These are phyloP conservation scores for Guillardia theta DNA, from an alignment of 78 protist genomes.

Conservation along the genomic window DNA sequence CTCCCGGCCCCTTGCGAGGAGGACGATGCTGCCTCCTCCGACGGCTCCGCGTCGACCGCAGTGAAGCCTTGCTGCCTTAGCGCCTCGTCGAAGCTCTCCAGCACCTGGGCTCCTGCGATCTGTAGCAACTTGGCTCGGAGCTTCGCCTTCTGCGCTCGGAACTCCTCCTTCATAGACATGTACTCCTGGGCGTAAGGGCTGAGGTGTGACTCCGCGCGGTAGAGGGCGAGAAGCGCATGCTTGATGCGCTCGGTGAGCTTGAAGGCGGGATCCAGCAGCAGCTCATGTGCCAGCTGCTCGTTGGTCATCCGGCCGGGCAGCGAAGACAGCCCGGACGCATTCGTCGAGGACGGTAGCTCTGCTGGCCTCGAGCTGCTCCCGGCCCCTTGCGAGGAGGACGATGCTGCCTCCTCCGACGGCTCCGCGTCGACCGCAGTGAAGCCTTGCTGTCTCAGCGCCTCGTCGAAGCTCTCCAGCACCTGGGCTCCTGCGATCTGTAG, in stretches of 20 bases:
- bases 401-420: no score
- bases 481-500: neutral
- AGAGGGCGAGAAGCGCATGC: neutral
- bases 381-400: no score
- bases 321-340: no score
- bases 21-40: neutral
- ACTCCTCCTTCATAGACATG: neutral
- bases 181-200: neutral
- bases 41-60: neutral
- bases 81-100: neutral
- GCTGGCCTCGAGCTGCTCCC: no score
- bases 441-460: neutral
- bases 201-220: neutral
- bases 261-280: neutral
- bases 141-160: neutral
- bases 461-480: neutral
- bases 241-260: neutral
- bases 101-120: neutral
- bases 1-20: neutral
- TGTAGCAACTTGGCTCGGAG: neutral
- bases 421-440: no score
- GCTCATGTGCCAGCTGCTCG: slow-evolving; percentile 17
- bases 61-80: neutral
- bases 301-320: neutral
- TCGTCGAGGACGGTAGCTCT: no score